Conservation (phyloP, 176 grass and related monocot genomes). For the Ensete ventricosum region DNA sequence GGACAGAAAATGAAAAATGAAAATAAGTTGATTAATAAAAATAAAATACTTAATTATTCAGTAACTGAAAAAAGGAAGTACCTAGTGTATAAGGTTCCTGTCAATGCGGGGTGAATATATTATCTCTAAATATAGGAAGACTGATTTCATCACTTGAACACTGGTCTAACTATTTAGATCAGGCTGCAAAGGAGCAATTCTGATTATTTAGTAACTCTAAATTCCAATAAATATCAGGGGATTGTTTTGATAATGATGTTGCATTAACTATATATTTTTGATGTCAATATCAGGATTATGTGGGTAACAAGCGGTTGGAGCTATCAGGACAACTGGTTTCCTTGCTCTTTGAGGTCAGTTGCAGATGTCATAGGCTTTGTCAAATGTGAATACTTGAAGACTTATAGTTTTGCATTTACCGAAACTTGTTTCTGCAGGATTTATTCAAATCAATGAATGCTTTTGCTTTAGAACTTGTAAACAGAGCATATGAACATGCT, state of each 20-base stretch:
- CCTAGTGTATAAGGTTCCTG: too few relatives aligned
- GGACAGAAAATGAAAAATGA: too few relatives aligned
- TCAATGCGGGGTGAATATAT: too few relatives aligned
- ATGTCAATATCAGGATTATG: constrained; percentile 72
- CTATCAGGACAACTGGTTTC: constrained; percentile 90
- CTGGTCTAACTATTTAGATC: too few relatives aligned
- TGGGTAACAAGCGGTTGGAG: constrained; percentile 93
- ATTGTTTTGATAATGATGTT: background rate
- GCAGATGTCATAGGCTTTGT: background rate
- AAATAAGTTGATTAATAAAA: too few relatives aligned
- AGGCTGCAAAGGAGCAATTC: background rate
- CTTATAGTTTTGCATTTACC: constrained; percentile 3
- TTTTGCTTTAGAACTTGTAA: constrained; percentile 28
- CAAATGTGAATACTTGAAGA: constrained; percentile 5
- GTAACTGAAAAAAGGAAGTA: too few relatives aligned
- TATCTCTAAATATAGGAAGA: too few relatives aligned
- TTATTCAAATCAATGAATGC: constrained; percentile 94
- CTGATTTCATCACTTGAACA: too few relatives aligned
- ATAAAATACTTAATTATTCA: too few relatives aligned
- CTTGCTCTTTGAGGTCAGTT: constrained; percentile 77
- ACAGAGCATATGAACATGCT: constrained; percentile 37
- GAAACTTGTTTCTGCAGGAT: constrained; percentile 38
- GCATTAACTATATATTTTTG: background rate
- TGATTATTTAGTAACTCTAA: too few relatives aligned
- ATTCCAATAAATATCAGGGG: too few relatives aligned